Conservation (phyloP, 176 grass and related monocot genomes). For the Ensete ventricosum region DNA sequence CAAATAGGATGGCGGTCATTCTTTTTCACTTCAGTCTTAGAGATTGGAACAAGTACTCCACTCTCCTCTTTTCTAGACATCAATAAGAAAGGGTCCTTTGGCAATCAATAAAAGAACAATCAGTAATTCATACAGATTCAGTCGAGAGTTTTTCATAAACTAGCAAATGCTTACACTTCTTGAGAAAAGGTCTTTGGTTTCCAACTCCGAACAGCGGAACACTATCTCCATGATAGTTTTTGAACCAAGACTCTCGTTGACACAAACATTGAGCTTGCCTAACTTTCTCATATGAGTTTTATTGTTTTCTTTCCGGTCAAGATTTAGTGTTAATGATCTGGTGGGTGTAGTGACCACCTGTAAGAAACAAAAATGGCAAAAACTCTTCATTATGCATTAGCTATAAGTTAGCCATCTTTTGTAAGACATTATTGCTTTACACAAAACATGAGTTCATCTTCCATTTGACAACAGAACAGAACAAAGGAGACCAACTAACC, state of each 20-base stretch:
- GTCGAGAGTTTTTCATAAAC: neutral
- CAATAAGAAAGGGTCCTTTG: slow-evolving; percentile 86
- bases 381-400: neutral
- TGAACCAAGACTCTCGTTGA: slow-evolving; percentile 72
- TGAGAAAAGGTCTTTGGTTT: slow-evolving; percentile 95
- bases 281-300: slow-evolving; percentile 47
- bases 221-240: slow-evolving; percentile 89
- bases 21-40: slow-evolving; percentile 99
- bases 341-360: slow-evolving; percentile 65
- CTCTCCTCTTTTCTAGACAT: slow-evolving; percentile 82
- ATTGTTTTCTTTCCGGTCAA: slow-evolving; percentile 46
- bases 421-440: neutral
- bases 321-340: slow-evolving; percentile 60
- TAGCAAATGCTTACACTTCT: slow-evolving; percentile 63
- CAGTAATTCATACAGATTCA: slow-evolving; percentile 10
- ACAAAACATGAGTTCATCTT: neutral
- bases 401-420: neutral
- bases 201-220: slow-evolving; percentile 72
- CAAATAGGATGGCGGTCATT: slow-evolving; percentile 94
- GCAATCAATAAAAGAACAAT: slow-evolving; percentile 23
- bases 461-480: neutral
- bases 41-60: slow-evolving; percentile 78
- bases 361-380: slow-evolving; percentile 16
- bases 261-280: slow-evolving; percentile 63
- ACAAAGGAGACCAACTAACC: neutral